Evolutionary conservation across 495 filamentous ascomycete genomes (phyloP).

Genomic region (Penicillium malachiteum): DNA sequence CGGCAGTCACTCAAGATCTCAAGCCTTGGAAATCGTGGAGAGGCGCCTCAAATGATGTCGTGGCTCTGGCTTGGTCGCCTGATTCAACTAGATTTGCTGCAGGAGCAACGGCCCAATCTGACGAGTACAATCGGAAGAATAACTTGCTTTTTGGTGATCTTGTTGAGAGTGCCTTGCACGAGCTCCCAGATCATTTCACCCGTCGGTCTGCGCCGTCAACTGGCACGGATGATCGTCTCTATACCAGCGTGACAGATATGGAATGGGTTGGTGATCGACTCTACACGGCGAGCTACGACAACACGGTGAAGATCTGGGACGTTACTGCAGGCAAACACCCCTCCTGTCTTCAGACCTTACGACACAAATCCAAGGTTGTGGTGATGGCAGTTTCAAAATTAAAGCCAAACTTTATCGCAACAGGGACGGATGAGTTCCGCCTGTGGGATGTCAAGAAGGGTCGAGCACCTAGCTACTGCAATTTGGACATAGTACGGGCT

Average conservation of each 20-base stretch:
- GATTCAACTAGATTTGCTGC: slow-evolving; percentile 49
- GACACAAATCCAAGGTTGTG: slow-evolving; percentile 67
- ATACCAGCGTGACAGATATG: slow-evolving; percentile 73
- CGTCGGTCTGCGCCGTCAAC: slow-evolving; percentile 56
- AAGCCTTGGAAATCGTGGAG: slow-evolving; percentile 45
- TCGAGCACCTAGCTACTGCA: not conserved
- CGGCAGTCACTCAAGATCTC: slow-evolving; percentile 23
- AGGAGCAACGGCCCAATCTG: slow-evolving; percentile 72
- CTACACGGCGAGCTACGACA: slow-evolving; percentile 81
- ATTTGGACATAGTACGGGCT: slow-evolving; percentile 12
- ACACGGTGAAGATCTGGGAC: slow-evolving; percentile 76
- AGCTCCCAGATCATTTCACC: slow-evolving; percentile 70
- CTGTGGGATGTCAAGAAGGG: slow-evolving; percentile 23
- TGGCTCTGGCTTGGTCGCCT: slow-evolving; percentile 48
- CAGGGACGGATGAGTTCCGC: slow-evolving; percentile 38
- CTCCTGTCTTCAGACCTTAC: slow-evolving; percentile 50
- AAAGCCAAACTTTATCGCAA: slow-evolving; percentile 47
- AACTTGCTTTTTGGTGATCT: slow-evolving; percentile 77
- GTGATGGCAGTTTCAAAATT: slow-evolving; percentile 60
- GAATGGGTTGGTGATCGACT: slow-evolving; percentile 65
- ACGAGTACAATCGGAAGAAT: slow-evolving; percentile 75
- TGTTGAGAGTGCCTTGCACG: slow-evolving; percentile 49
- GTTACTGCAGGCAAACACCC: slow-evolving; percentile 29
- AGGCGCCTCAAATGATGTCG: slow-evolving; percentile 53
- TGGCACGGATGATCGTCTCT: slow-evolving; percentile 67